phyloP scores from a whole-genome alignment of 2,329 filamentous ascomycete species.

The Venturia oleaginea region DNA sequence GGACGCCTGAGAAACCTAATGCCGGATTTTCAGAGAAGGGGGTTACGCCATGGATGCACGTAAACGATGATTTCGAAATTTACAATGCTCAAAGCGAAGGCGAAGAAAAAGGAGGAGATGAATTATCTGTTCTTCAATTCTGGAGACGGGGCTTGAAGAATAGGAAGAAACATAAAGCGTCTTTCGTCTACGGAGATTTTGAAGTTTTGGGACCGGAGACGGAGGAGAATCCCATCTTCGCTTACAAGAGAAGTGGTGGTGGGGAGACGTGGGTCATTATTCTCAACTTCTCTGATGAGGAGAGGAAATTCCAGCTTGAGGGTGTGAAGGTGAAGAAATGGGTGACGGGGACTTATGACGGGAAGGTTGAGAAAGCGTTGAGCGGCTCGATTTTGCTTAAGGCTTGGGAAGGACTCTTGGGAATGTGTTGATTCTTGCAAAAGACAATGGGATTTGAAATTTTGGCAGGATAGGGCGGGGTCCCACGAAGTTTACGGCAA shows the following conservation, averaged over 20 bases:
- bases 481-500: neutral
- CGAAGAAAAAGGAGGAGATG: slow-evolving; percentile 17
- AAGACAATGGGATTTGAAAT: neutral
- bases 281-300: slow-evolving; percentile 26
- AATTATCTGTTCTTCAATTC: slow-evolving; percentile 47
- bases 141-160: slow-evolving; percentile 49
- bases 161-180: slow-evolving; percentile 48
- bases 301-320: slow-evolving; percentile 14
- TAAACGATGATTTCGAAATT: slow-evolving; percentile 43
- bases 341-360: slow-evolving; percentile 28
- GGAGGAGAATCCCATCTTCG: slow-evolving; percentile 43
- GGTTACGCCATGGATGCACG: slow-evolving; percentile 51
- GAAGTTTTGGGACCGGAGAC: slow-evolving; percentile 44
- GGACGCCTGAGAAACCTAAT: slow-evolving; percentile 42
- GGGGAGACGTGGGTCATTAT: slow-evolving; percentile 23
- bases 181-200: slow-evolving; percentile 62
- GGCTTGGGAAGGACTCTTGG: slow-evolving; percentile 29
- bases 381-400: slow-evolving; percentile 21
- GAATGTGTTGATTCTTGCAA: slow-evolving; percentile 12
- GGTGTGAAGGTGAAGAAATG: slow-evolving; percentile 22
- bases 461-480: too few relatives aligned
- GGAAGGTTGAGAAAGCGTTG: slow-evolving; percentile 18
- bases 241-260: slow-evolving; percentile 25
- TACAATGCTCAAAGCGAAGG: slow-evolving; percentile 51
- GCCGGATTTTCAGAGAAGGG: slow-evolving; percentile 52